Conservation (phyloP, 2,329 filamentous ascomycete species). For the Fusarium oxysporum region DNA sequence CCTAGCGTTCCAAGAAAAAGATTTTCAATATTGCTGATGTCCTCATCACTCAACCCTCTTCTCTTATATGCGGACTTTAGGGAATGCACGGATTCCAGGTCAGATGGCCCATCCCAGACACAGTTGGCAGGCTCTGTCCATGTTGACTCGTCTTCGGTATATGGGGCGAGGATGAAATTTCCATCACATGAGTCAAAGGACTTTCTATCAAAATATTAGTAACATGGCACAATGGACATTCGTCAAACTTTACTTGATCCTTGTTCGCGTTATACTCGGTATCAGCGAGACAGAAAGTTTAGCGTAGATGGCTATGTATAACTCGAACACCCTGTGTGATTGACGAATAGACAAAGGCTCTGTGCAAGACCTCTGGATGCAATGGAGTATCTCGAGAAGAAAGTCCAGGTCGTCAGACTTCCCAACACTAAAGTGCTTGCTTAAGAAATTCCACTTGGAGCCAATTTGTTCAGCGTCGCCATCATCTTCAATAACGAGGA, state of each 20-base stretch:
- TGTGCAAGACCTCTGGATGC: neutral
- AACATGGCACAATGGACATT: accelerated
- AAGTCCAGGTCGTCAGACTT: conserved; percentile 11
- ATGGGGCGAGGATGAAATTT: neutral
- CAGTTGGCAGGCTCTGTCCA: neutral
- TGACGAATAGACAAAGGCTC: neutral
- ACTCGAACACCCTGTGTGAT: neutral
- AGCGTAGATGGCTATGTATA: conserved; percentile 30
- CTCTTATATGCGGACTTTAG: neutral
- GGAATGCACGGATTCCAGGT: neutral
- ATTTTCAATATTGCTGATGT: conserved; percentile 1
- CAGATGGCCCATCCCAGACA: conserved; percentile 21
- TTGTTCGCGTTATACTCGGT: neutral
- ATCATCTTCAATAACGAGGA: neutral
- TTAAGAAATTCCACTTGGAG: conserved; percentile 15
- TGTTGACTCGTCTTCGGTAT: neutral
- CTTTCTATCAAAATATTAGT: neutral
- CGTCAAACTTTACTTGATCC: neutral
- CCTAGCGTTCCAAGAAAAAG: conserved; percentile 7
- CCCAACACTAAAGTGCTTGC: conserved; percentile 7
- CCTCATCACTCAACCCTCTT: neutral
- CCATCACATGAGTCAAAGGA: neutral
- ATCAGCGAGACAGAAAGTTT: neutral
- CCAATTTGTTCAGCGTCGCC: neutral
- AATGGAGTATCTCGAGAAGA: conserved; percentile 19